Base-by-base conservation (phyloP, 345 rosid genomes). In the Eutrema japonicum region DNA sequence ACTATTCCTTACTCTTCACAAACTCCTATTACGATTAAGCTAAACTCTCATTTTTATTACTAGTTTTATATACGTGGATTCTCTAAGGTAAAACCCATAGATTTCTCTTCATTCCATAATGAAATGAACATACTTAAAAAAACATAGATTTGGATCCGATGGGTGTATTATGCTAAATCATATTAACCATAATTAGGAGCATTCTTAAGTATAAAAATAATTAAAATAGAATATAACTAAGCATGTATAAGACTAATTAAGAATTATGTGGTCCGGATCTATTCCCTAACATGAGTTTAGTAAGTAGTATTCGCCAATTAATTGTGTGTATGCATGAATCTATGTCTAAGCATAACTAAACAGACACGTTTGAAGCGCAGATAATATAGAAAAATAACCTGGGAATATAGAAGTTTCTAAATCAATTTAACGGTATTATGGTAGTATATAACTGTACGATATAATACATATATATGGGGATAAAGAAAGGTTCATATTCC, bases 1-100 rank as follows among this genome's bases (percentile, higher is more conserved):
- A 18, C 18, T 18, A 0, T 18, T 18, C 18, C 18, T 18, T 18
- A 18, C 18, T 18, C 18, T 18, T 18, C 18, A 18, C 18, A 18
- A 18, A 18, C 18, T 18, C 53, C 16, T 67, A 69, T 58, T 50
- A 62, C 42, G 56, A 71, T 80, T 81, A 83, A 68, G 85, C 58
- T 76, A 74, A 72, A 54, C 71, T 12, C 66, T 70, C 80, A 51
- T 56, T 57, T 29, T 77, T 72, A 64, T 14, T 36, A n/a, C 5
- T 33, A 10, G 16, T 67, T 50, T 50, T 51, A 67, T 33, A 60
- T 60, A n/a, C 30, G 30, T 33, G 38, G 47, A 49, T 59, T 40
- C 41, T 67, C 18, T 74, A 13, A 58, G 38, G 10, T 67, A 59
- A 49, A 36, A 59, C 41, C 70, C 36, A 47, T 38, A 9, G 12